phyloP scores from a whole-genome alignment of 2,329 filamentous ascomycete species.

The Nothophaeocryptopus gaeumannii region DNA sequence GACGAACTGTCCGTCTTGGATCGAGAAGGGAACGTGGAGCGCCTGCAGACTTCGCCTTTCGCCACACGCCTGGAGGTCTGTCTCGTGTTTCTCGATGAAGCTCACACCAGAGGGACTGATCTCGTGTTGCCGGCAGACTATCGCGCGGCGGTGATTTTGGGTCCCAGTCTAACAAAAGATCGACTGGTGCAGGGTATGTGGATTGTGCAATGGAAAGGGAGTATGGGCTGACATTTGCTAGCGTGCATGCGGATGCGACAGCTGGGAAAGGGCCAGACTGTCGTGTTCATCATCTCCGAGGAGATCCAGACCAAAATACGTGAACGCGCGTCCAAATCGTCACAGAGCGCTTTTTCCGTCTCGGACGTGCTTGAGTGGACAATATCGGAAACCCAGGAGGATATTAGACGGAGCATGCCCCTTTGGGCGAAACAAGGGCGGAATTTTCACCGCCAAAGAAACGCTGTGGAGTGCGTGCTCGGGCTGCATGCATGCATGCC shows the following conservation, averaged over 20 bases:
- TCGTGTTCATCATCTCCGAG: conserved; percentile 58
- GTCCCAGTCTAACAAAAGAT: conserved; percentile 65
- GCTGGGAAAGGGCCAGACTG: conserved; percentile 63
- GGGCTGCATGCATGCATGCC: too few species aligned
- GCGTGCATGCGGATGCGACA: conserved; percentile 69
- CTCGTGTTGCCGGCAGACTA: conserved; percentile 58
- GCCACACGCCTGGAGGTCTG: conserved; percentile 56
- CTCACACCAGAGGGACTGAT: conserved; percentile 68
- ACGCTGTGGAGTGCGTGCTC: too few species aligned
- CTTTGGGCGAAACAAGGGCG: conserved; percentile 62
- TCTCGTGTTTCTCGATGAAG: conserved; percentile 67
- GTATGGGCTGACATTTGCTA: too few species aligned
- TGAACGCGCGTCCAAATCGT: conserved; percentile 1
- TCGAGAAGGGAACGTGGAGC: conserved; percentile 45
- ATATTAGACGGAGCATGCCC: conserved; percentile 51
- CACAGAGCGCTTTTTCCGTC: conserved; percentile 43
- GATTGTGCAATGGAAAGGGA: too few species aligned
- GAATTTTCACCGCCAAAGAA: conserved; percentile 40
- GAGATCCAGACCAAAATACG: conserved; percentile 59
- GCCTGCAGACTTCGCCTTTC: conserved; percentile 59
- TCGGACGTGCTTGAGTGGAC: conserved; percentile 59
- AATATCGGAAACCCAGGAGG: conserved; percentile 56
- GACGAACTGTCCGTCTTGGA: conserved; percentile 57
- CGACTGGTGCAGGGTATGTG: conserved; percentile 65
- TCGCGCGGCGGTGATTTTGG: conserved; percentile 66